A percentile compares a stretch with the other conserved stretches of the same genome.
phyloP scores from a whole-genome alignment of 129 eudicot species.

The Pulicaria dysenterica region DNA sequence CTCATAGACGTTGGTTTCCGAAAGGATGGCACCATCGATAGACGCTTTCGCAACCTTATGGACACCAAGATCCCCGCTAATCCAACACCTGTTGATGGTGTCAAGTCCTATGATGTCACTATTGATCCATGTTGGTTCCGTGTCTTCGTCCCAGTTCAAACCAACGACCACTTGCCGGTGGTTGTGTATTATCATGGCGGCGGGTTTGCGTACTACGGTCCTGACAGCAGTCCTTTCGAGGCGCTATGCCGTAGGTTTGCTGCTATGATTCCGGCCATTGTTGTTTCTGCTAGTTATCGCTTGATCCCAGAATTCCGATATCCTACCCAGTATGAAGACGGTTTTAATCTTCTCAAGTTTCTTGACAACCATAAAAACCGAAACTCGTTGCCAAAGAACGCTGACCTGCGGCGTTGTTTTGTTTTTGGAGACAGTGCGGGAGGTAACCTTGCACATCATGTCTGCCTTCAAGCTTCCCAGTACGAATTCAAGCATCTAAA shows the following conservation, averaged over 20 bases:
- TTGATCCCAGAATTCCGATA: constrained; percentile 38
- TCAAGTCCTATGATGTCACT: constrained; percentile 32
- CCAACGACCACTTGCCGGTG: constrained; percentile 24
- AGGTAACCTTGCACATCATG: constrained; percentile 41
- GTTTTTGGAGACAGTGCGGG: constrained; percentile 44
- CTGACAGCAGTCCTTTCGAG: constrained; percentile 18
- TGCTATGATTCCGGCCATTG: constrained; percentile 28
- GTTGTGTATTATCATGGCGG: constrained; percentile 46
- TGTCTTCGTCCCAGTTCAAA: constrained; percentile 22
- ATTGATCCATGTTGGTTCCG: constrained; percentile 31
- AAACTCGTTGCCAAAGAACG: constrained; percentile 13
- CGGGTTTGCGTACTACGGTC: constrained; percentile 29
- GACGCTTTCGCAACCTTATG: constrained; percentile 13
- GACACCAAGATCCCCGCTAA: constrained; percentile 15
- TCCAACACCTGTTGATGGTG: constrained; percentile 26
- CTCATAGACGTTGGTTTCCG: neutral
- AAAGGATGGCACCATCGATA: neutral
- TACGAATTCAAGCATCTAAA: constrained; percentile 17
- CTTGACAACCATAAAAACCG: constrained; percentile 23
- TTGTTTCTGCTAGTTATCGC: constrained; percentile 42
- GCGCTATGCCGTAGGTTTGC: constrained; percentile 33
- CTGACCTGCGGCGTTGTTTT: constrained; percentile 29
- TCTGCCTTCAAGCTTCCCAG: constrained; percentile 19
- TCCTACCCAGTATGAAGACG: constrained; percentile 44
- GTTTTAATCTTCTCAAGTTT: constrained; percentile 27